Conservation (phyloP, 2,329 filamentous ascomycete species). For the Pseudogymnoascus sp. region DNA sequence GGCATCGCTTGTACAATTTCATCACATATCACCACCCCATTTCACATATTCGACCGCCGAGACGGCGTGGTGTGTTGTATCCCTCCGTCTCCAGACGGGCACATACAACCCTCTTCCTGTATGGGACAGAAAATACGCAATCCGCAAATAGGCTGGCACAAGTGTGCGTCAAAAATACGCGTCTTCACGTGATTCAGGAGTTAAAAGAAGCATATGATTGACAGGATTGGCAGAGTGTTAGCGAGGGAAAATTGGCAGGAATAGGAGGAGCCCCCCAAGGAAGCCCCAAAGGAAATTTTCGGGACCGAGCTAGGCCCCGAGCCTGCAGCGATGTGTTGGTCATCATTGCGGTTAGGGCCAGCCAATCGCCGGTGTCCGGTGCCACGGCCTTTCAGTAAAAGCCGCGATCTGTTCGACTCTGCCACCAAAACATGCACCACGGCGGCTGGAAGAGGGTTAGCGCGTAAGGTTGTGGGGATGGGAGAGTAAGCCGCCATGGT, state of each 20-base stretch:
- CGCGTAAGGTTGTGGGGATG: not conserved
- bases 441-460: not conserved
- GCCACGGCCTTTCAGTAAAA: not conserved
- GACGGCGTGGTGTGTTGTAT: too few relatives aligned
- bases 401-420: not conserved
- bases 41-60: too few relatives aligned
- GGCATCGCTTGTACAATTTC: not conserved
- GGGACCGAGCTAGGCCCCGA: not conserved
- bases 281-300: not conserved
- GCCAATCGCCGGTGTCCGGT: not conserved
- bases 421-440: too few relatives aligned
- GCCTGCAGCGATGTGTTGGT: not conserved
- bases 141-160: too few relatives aligned
- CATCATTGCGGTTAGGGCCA: not conserved
- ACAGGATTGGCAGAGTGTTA: not conserved
- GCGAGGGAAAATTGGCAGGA: not conserved
- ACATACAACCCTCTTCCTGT: too few relatives aligned
- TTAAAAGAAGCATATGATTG: not conserved
- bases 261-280: too few relatives aligned
- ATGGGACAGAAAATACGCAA: too few relatives aligned
- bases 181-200: not conserved
- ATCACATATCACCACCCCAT: too few relatives aligned
- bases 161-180: not conserved
- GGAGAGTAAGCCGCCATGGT: not conserved
- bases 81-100: too few relatives aligned